These are phyloP conservation scores for Priceomyces fermenticarens DNA, from an alignment of 805 yeast genomes.

Conservation along the genomic window DNA sequence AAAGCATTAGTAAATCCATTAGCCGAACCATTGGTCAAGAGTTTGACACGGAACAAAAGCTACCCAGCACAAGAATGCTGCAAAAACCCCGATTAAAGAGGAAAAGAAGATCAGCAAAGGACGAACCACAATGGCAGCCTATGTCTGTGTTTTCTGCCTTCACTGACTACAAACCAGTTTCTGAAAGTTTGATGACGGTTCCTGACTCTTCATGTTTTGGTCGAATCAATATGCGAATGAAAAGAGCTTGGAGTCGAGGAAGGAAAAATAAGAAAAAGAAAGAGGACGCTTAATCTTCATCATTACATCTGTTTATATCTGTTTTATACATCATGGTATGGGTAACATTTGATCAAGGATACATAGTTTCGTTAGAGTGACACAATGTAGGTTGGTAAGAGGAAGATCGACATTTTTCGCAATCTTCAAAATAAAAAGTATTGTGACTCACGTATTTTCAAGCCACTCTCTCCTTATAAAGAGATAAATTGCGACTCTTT, in stretches of 20 bases:
- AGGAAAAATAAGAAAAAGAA: conserved; percentile 9
- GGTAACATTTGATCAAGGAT: neutral
- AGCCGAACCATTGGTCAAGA: conserved; percentile 12
- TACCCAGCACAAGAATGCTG: neutral
- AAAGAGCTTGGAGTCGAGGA: conserved; percentile 36
- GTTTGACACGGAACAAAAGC: conserved; percentile 13
- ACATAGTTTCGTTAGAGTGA: too few relatives aligned
- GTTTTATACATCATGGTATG: neutral
- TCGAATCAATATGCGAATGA: conserved; percentile 35
- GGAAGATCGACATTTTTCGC: too few relatives aligned
- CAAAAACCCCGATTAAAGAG: conserved; percentile 5
- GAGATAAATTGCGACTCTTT: too few relatives aligned
- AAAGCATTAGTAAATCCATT: conserved; percentile 11
- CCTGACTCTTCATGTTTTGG: conserved; percentile 37
- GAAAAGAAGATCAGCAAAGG: conserved; percentile 11
- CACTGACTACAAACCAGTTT: conserved; percentile 27
- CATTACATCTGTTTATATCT: neutral
- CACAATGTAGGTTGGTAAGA: too few relatives aligned
- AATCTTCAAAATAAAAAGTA: too few relatives aligned
- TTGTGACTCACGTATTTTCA: too few relatives aligned
- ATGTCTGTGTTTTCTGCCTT: conserved; percentile 30
- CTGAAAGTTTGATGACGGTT: conserved; percentile 13
- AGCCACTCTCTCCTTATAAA: too few relatives aligned
- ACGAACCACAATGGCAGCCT: conserved; percentile 27
- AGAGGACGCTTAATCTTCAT: neutral